Percentiles rank a stretch among this genome's conserved stretches.
These are phyloP conservation scores for Microsporum ferrugineum DNA, from an alignment of 2,329 filamentous ascomycete genomes.

Conservation along the genomic window DNA sequence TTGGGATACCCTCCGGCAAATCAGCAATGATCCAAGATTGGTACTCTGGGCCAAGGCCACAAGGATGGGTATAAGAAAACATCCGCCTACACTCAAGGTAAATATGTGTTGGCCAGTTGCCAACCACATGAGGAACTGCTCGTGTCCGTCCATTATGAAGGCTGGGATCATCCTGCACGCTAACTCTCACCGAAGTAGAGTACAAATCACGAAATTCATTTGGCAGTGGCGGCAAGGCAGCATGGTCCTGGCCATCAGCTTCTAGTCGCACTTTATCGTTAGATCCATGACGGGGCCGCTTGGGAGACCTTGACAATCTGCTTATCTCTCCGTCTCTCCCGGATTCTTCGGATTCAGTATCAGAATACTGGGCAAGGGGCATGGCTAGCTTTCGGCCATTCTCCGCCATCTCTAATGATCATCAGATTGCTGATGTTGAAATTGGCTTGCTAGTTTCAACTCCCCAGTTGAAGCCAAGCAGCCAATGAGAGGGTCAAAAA, in stretches of 20 bases:
- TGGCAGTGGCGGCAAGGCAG: slow-evolving; percentile 60
- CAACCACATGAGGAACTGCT: slow-evolving; percentile 68
- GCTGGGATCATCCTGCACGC: slow-evolving; percentile 67
- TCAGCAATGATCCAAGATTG: slow-evolving; percentile 6
- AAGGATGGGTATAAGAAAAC: neutral
- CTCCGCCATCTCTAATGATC: neutral
- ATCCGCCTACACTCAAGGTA: slow-evolving; percentile 77
- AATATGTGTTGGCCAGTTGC: slow-evolving; percentile 86
- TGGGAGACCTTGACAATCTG: slow-evolving; percentile 17
- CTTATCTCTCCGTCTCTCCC: slow-evolving; percentile 8
- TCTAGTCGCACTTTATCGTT: too few relatives aligned
- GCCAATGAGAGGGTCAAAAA: too few relatives aligned
- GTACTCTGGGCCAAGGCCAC: neutral
- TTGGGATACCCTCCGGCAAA: slow-evolving; percentile 30
- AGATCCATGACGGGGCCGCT: slow-evolving; percentile 16
- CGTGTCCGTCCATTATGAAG: slow-evolving; percentile 79
- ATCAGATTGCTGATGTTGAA: neutral
- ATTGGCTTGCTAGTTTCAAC: neutral
- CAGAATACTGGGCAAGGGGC: slow-evolving; percentile 3
- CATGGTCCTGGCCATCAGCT: slow-evolving; percentile 4
- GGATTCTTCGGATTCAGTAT: slow-evolving; percentile 23
- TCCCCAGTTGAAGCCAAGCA: too few relatives aligned
- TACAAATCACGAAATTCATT: slow-evolving; percentile 79
- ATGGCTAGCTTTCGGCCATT: neutral
- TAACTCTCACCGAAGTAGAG: slow-evolving; percentile 64